Evolutionary conservation across 2,329 filamentous ascomycete species (phyloP).

Genomic region (Claviceps sp.): DNA sequence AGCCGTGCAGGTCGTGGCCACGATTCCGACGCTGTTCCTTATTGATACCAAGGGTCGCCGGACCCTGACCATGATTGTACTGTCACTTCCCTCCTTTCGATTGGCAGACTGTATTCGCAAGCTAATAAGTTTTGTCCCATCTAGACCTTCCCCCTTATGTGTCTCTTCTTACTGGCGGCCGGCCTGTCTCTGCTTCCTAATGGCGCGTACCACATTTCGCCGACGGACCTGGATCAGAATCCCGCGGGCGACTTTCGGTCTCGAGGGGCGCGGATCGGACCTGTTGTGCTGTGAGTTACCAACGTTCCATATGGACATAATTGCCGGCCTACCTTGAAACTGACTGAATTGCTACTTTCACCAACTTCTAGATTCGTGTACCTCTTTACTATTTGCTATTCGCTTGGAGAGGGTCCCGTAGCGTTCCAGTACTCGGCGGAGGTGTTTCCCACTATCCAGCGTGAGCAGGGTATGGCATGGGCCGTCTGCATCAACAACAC

Average conservation of each 20-base stretch:
- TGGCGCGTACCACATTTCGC: constrained; percentile 8
- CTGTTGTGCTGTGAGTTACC: constrained; percentile 9
- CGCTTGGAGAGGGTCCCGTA: constrained; percentile 44
- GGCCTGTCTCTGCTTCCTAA: constrained; percentile 13
- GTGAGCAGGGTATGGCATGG: constrained; percentile 55
- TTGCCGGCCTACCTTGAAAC: background rate
- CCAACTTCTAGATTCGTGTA: constrained; percentile 13
- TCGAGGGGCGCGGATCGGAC: constrained; percentile 9
- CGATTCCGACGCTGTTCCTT: constrained; percentile 17
- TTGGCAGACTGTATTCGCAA: background rate
- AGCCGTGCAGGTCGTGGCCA: constrained; percentile 31
- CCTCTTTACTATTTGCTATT: constrained; percentile 16
- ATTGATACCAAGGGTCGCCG: constrained; percentile 18
- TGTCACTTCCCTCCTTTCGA: background rate
- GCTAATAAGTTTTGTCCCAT: background rate
- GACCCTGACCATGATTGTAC: constrained; percentile 13
- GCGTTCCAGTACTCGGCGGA: constrained; percentile 53
- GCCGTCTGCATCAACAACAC: constrained; percentile 31
- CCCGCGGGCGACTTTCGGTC: constrained; percentile 7
- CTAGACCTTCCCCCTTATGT: constrained; percentile 16
- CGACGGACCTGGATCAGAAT: constrained; percentile 7
- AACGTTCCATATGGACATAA: background rate
- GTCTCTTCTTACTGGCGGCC: constrained; percentile 14
- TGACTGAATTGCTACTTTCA: background rate
- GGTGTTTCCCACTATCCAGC: constrained; percentile 52